Evolutionary conservation across 2,329 filamentous ascomycete species (phyloP).

Genomic region (Ophiostoma angusticollis): DNA sequence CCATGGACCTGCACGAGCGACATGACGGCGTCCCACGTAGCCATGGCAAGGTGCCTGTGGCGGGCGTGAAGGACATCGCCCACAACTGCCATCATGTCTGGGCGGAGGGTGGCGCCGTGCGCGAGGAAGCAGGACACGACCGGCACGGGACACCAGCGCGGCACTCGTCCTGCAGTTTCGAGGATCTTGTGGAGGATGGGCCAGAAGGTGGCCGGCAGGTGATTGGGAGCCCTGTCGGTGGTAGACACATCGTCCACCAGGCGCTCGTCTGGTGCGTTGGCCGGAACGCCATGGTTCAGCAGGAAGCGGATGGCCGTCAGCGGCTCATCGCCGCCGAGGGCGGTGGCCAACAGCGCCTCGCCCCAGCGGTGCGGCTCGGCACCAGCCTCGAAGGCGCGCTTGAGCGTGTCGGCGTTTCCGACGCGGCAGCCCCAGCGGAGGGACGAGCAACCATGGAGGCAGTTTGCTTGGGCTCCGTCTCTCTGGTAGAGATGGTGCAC

Average conservation of each 20-base stretch:
- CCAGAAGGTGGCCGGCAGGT: constrained; percentile 1
- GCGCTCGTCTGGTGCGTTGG: background rate
- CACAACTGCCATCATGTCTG: too few species aligned
- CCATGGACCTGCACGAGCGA: constrained; percentile 8
- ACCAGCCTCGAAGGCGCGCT: background rate
- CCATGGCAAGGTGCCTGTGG: background rate
- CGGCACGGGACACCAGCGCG: constrained; percentile 10
- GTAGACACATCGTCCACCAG: background rate
- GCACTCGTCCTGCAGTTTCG: constrained; percentile 1
- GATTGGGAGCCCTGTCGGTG: too few species aligned
- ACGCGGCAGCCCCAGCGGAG: constrained; percentile 2
- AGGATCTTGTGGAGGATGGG: constrained; percentile 4
- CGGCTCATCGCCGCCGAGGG: constrained; percentile 1
- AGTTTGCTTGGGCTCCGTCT: background rate
- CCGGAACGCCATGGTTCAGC: background rate
- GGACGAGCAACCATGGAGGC: background rate
- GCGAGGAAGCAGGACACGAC: constrained; percentile 4
- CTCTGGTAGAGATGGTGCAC: constrained; percentile 1
- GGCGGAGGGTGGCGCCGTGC: background rate
- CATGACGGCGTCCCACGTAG: constrained; percentile 4
- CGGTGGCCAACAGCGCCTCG: background rate
- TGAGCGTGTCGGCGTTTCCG: constrained; percentile 3
- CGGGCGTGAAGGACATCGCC: background rate
- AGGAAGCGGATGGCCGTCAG: background rate
- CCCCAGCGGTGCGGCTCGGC: background rate